Base-by-base conservation (phyloP, 169 alveolate species). In the Amoebophrya sp. region DNA sequence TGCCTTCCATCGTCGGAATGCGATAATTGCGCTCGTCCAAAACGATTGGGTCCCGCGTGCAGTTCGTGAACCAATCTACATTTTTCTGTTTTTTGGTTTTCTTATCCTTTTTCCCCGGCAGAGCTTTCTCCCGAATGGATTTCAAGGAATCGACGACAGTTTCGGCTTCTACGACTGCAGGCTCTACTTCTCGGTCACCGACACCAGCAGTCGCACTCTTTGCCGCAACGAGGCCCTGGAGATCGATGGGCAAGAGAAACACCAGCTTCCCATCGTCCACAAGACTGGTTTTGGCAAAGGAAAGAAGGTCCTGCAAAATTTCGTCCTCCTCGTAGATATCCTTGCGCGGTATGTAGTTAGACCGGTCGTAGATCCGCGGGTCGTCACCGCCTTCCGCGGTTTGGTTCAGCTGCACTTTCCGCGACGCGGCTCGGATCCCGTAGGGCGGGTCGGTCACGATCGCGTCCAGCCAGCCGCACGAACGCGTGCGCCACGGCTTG, bases 381-480 rank as follows among this genome's bases (percentile, higher is more conserved):
- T 47, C 66, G 18, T 47, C 66, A 12, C 66, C 66, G 66, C 66
- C 66, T 7, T 47, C 18, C 7, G 18, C 7, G n/a, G n/a, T n/a
- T n/a, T n/a, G n/a, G 66, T 47, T 47, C 29, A 12, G 7, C 18
- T 47, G 66, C 39, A 66, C 83, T n/a, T 66, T 66, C 35, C 18
- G 1, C 10, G 35, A 12, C 83, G 83, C 83, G 35, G 83, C 83
- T 3, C 83, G 83, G 35, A 66, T 66, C 83, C 83, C 83, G 83
- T 66, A 66, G 1, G 83, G 83, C 35, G 83, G 83, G 35, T 66
- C 83, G 38, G 83, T 66, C 39, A 66, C 83, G 83, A 66, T 66
- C 7, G 83, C 83, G 83, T 66, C 83, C 35, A 66, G 35, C 83
- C 83, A 66, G 83, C 32, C 32, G 18, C 35, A n/a, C 83, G 83